Conservation (phyloP, 2,329 filamentous ascomycete species). For the Ophiostoma ulmi region DNA sequence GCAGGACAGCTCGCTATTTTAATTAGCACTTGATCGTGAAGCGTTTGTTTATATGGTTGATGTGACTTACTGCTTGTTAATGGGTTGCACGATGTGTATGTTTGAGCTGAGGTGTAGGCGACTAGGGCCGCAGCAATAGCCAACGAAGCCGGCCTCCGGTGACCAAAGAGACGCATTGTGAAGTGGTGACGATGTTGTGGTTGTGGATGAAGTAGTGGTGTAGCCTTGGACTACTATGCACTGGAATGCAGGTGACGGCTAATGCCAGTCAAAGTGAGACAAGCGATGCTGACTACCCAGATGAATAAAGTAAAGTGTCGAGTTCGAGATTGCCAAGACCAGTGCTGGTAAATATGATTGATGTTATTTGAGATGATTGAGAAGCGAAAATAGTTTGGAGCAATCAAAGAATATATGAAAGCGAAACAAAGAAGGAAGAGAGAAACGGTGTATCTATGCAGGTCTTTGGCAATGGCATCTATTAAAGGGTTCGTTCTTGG, state of each 20-base stretch:
- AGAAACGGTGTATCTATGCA: background rate
- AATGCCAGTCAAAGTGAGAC: background rate
- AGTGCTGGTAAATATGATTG: background rate
- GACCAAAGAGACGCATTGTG: conserved; percentile 15
- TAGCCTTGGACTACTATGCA: background rate
- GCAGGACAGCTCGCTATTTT: conserved; percentile 59
- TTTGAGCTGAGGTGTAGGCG: conserved; percentile 32
- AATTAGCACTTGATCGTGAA: background rate
- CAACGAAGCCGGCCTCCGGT: background rate
- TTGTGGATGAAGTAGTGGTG: no score
- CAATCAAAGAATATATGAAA: background rate
- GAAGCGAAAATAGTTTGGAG: background rate
- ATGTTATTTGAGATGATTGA: background rate
- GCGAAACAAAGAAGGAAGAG: background rate
- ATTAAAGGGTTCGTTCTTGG: background rate
- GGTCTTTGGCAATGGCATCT: conserved; percentile 6
- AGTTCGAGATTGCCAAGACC: background rate
- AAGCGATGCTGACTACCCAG: background rate
- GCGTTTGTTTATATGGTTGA: background rate
- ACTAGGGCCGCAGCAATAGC: conserved; percentile 22
- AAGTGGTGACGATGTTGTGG: background rate
- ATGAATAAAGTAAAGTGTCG: background rate
- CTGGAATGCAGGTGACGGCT: background rate
- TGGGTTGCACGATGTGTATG: conserved; percentile 29
- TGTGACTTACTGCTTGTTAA: conserved; percentile 21